Evolutionary conservation across 305 asterid genomes (phyloP).

Genomic region (Plantago coronopus): DNA sequence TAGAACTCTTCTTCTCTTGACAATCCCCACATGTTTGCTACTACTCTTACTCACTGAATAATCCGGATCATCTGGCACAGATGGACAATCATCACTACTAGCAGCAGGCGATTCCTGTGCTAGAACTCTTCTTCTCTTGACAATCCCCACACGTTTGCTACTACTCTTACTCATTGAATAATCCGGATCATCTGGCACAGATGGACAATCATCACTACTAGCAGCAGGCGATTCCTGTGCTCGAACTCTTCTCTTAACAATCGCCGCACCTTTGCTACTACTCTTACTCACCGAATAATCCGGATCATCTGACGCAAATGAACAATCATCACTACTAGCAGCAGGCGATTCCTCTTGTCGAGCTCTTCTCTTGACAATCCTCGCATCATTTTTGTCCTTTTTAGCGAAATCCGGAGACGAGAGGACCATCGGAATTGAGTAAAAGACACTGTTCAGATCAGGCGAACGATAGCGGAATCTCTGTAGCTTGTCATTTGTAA

Average conservation of each 20-base stretch:
- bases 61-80: no score
- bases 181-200: conserved; percentile 4
- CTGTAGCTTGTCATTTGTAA: neutral
- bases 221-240: no score
- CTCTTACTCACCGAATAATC: conserved; percentile 53
- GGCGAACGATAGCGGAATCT: neutral
- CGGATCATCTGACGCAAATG: no score
- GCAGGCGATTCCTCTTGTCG: no score
- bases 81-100: no score
- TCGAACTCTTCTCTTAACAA: no score
- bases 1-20: conserved; percentile 69
- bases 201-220: neutral
- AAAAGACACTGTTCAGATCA: neutral
- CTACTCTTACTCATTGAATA: neutral
- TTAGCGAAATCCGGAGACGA: no score
- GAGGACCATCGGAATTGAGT: neutral
- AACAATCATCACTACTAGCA: no score
- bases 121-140: neutral
- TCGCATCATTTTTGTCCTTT: no score
- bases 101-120: no score
- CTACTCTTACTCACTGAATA: conserved; percentile 56
- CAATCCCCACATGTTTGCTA: conserved; percentile 42
- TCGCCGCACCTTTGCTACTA: conserved; percentile 35
- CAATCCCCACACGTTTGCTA: neutral
- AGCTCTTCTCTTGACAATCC: neutral